These are phyloP conservation scores for Kokia cookei DNA, from an alignment of 441 rosid genomes.

Conservation along the genomic window DNA sequence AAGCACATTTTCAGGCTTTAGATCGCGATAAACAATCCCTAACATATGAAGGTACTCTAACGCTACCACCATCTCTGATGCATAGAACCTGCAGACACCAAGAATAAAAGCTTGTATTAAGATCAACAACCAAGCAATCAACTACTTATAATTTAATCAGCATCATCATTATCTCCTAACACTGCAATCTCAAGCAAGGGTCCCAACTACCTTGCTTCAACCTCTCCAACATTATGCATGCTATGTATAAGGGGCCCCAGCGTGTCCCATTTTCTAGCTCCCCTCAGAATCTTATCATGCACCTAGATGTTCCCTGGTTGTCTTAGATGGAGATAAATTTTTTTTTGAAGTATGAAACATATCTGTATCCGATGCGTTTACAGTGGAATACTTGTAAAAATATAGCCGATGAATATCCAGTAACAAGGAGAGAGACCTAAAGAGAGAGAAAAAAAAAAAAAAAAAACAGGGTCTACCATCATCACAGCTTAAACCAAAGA, in stretches of 20 bases:
- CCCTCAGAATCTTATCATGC: slow-evolving; percentile 7
- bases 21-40: slow-evolving; percentile 88
- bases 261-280: neutral
- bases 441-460: neutral
- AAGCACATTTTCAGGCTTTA: slow-evolving; percentile 86
- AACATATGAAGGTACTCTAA: slow-evolving; percentile 92
- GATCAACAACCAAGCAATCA: neutral
- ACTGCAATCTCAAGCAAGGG: neutral
- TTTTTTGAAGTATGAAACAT: no score
- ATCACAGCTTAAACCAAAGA: slow-evolving; percentile 3
- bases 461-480: neutral
- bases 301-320: neutral
- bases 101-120: slow-evolving; percentile 12
- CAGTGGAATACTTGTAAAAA: no score
- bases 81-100: slow-evolving; percentile 56
- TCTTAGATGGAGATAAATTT: no score
- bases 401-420: neutral
- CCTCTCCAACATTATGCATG: neutral
- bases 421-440: neutral
- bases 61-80: slow-evolving; percentile 78
- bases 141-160: neutral
- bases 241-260: slow-evolving; percentile 18
- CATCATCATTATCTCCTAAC: neutral
- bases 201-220: neutral
- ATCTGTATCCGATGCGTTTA: no score